A percentile compares a stretch with the other conserved stretches of the same genome.
These are phyloP conservation scores for Hirschioporus abietinus DNA, from an alignment of 768 basidiomycete species.

Conservation along the genomic window DNA sequence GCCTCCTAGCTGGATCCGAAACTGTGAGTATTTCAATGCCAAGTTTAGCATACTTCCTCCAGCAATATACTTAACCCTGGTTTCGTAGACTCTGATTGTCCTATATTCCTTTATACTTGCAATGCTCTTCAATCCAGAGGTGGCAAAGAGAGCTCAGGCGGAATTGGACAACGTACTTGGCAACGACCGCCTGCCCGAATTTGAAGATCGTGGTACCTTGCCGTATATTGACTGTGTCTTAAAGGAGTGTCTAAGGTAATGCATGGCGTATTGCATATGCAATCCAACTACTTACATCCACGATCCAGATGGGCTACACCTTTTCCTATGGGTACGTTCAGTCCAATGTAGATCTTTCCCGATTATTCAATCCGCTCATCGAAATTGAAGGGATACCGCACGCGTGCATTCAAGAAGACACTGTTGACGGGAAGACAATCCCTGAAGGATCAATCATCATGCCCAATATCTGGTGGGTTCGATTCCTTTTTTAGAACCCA, in stretches of 20 bases:
- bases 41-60: not conserved
- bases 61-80: not conserved
- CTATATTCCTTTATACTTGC: constrained; percentile 17
- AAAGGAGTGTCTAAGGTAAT: not conserved
- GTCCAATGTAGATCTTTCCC: not conserved
- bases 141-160: constrained; percentile 12
- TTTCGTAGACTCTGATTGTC: constrained; percentile 9
- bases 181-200: constrained; percentile 10
- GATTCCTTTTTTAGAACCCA: not conserved
- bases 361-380: constrained; percentile 1
- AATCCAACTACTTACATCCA: not conserved
- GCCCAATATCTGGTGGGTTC: constrained; percentile 12
- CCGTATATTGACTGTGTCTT: constrained; percentile 6
- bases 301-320: not conserved
- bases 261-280: not conserved
- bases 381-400: not conserved
- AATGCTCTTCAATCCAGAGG: constrained; percentile 12
- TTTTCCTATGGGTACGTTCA: not conserved
- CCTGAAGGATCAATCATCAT: constrained; percentile 11
- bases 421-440: constrained; percentile 5
- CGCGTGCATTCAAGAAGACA: not conserved
- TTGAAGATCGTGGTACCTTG: constrained; percentile 5
- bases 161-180: constrained; percentile 13
- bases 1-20: not conserved
- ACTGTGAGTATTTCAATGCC: no score